These are phyloP conservation scores for Peterozyma toletana DNA, from an alignment of 805 yeast genomes.

Conservation along the genomic window DNA sequence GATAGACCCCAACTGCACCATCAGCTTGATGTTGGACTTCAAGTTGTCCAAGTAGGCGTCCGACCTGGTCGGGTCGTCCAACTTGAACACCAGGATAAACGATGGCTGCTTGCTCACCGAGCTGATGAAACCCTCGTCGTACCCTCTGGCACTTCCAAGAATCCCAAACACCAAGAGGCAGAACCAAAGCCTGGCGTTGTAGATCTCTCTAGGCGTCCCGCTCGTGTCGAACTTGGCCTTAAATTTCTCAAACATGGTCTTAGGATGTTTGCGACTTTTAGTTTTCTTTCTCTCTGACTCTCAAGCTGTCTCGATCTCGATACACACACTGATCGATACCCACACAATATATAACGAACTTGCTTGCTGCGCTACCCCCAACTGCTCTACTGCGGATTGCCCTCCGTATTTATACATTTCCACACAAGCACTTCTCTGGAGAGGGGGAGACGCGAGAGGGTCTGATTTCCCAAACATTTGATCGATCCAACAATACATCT, in stretches of 20 bases:
- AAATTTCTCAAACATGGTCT: background rate
- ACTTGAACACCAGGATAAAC: conserved; percentile 35
- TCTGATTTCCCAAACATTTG: too few species aligned
- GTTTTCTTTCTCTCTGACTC: too few species aligned
- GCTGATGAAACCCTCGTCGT: conserved; percentile 47
- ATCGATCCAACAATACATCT: too few species aligned
- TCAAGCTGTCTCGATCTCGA: too few species aligned
- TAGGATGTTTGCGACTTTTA: too few species aligned
- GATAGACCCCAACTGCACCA: conserved; percentile 48
- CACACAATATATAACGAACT: too few species aligned
- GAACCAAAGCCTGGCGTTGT: conserved; percentile 35
- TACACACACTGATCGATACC: too few species aligned
- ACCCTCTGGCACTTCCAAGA: conserved; percentile 50
- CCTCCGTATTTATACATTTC: too few species aligned
- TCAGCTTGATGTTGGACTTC: conserved; percentile 46
- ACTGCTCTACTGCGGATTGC: too few species aligned
- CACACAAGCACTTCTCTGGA: too few species aligned
- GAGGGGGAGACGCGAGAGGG: too few species aligned
- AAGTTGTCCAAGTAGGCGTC: conserved; percentile 32
- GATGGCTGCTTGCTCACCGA: conserved; percentile 37
- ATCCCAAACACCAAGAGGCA: conserved; percentile 45
- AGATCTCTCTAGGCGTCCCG: conserved; percentile 33
- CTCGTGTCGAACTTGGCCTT: conserved; percentile 5
- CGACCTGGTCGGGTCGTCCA: conserved; percentile 29
- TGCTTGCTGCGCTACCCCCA: too few species aligned